Evolutionary conservation across 1,139 yeast species (phyloP), one percentile per base, ranked within the genome.

Genomic region (Suhomyces kunorum): DNA sequence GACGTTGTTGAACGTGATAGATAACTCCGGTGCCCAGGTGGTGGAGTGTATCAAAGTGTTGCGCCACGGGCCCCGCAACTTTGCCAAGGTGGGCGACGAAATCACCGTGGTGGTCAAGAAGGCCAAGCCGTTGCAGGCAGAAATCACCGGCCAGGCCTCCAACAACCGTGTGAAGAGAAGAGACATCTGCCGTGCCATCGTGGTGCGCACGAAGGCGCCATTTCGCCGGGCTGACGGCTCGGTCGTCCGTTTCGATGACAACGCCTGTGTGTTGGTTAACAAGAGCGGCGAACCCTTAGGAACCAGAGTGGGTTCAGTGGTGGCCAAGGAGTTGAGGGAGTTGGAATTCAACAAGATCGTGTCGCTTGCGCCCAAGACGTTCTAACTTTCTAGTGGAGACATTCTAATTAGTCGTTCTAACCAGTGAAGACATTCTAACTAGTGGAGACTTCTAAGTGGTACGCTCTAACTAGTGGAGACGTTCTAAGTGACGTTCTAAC

Each of bases 21-120:
- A 90, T 68, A 90, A 89, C 74, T 85, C 96, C 48, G 96, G 98
- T 23, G 98, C 98, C 5, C 88, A 86, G 60, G 69, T 89, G 45
- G 98, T 87, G 17, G 98, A 92, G 67, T 92, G 98, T 64, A 89
- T 92, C 71, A 92, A 90, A 65, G 97, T 92, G 15, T 74, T 92
- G 48, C 83, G 95, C 51, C 95, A 92, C 58, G 81, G 85, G 2
- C 96, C 96, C 25, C 80, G 76, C 61, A 84, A 84, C 58, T 83
- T 81, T 51, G 98, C 95, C 34, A 71, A 77, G 42, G 81, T 89
- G 17, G 98, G 96, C 32, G 98, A 92, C 63, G 87, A 84, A 61
- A 86, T 92, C 49, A 96, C 94, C 16, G 95, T 89, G 44, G 98
- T 94, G 40, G 94, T 92, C 34, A 94, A 94, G 62, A 86, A 88